Evolutionary conservation across 208 protist species (phyloP).

Genomic region (Phytomonas sp.): DNA sequence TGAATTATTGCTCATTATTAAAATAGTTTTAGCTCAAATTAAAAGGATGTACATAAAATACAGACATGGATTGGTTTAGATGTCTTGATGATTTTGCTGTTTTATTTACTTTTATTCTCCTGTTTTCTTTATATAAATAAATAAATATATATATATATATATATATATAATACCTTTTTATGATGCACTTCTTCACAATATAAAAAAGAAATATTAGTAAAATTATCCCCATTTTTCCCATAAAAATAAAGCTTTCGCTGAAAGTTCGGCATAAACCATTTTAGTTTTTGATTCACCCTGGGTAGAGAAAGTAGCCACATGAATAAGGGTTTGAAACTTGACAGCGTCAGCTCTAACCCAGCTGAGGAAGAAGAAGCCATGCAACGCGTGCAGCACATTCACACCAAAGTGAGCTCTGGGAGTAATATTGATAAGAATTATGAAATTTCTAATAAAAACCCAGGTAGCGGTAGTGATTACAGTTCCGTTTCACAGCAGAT

Average conservation of each 20-base stretch:
- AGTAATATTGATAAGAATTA: not conserved
- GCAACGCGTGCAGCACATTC: not conserved
- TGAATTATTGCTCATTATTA: not conserved
- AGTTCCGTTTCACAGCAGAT: slow-evolving; percentile 8
- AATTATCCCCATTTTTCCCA: slow-evolving; percentile 3
- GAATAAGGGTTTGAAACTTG: slow-evolving; percentile 4
- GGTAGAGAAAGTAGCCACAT: slow-evolving; percentile 5
- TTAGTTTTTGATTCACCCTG: not conserved
- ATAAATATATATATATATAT: slow-evolving; percentile 13
- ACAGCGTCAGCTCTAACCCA: not conserved
- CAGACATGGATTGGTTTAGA: not conserved
- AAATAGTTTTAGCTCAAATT: not conserved
- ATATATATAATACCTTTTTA: slow-evolving; percentile 5
- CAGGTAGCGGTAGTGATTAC: not conserved
- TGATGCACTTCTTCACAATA: not conserved
- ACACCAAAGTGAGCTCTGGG: not conserved
- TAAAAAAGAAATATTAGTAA: not conserved
- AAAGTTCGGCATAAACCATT: not conserved
- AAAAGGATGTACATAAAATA: not conserved
- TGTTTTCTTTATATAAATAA: not conserved
- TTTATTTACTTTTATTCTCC: slow-evolving; percentile 10
- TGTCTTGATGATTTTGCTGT: slow-evolving; percentile 10
- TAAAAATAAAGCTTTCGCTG: slow-evolving; percentile 12
- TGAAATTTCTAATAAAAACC: not conserved
- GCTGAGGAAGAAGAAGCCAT: not conserved